phyloP scores from a whole-genome alignment of 768 basidiomycete species.

The Lactarius hengduanensis region DNA sequence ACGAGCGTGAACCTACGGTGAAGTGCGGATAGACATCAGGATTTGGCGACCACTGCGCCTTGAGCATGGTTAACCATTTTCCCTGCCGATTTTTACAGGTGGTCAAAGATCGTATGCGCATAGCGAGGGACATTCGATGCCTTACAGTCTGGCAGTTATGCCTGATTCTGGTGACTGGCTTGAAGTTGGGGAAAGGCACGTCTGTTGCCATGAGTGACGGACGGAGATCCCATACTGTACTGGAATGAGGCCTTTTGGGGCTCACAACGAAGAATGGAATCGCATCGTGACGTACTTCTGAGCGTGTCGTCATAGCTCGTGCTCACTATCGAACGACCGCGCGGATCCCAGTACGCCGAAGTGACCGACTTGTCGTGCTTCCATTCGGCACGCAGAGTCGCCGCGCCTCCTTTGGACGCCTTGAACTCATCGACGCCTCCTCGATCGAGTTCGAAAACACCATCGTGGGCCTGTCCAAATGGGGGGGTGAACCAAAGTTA shows the following conservation, averaged over 20 bases:
- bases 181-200: constrained; percentile 55
- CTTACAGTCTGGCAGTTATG: constrained; percentile 82
- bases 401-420: constrained; percentile 51
- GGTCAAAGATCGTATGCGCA: background rate
- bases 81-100: constrained; percentile 47
- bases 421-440: constrained; percentile 50
- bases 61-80: constrained; percentile 75
- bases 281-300: constrained; percentile 49
- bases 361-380: constrained; percentile 74
- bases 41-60: constrained; percentile 77
- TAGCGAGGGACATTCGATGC: constrained; percentile 27
- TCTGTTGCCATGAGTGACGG: constrained; percentile 48
- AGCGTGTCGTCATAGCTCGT: constrained; percentile 82
- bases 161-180: constrained; percentile 58
- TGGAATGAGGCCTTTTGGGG: background rate
- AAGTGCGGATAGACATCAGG: constrained; percentile 82
- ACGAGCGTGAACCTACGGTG: constrained; percentile 48
- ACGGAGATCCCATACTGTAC: constrained; percentile 73
- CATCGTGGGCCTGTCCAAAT: constrained; percentile 18
- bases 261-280: background rate
- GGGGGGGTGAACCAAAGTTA: constrained; percentile 31
- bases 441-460: constrained; percentile 37
- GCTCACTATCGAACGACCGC: constrained; percentile 75
- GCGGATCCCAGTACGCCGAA: constrained; percentile 84
- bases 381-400: constrained; percentile 61